Percentiles rank a stretch among this genome's conserved stretches.
These are phyloP conservation scores for Schwanniomyces sp. DNA, from an alignment of 805 yeast species.

Conservation along the genomic window DNA sequence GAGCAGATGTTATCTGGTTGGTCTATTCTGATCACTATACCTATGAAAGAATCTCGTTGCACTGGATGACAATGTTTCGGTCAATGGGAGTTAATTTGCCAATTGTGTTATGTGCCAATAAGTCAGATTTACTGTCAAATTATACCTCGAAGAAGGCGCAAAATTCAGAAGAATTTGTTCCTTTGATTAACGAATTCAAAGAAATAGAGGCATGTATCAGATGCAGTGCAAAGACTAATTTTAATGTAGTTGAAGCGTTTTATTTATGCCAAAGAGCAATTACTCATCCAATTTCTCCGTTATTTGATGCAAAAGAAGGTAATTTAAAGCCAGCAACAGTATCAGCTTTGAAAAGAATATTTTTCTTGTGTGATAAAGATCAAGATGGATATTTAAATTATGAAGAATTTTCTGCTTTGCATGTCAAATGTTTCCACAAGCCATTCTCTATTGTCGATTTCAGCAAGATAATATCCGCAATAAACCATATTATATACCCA, in stretches of 20 bases:
- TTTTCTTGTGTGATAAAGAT: conserved; percentile 82
- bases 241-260: conserved; percentile 87
- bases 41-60: conserved; percentile 84
- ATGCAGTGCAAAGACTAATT: conserved; percentile 80
- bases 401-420: conserved; percentile 68
- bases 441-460: conserved; percentile 29
- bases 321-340: conserved; percentile 74
- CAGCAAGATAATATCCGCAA: conserved; percentile 36
- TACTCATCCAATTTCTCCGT: conserved; percentile 88
- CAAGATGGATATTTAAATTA: conserved; percentile 83
- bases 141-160: conserved; percentile 43
- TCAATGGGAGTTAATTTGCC: conserved; percentile 94
- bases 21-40: conserved; percentile 93
- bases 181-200: conserved; percentile 84
- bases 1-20: conserved; percentile 92
- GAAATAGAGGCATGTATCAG: conserved; percentile 92
- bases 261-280: conserved; percentile 93
- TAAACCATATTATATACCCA: conserved; percentile 31
- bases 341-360: conserved; percentile 76
- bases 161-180: conserved; percentile 76
- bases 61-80: conserved; percentile 93
- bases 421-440: conserved; percentile 71
- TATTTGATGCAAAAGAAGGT: conserved; percentile 90
- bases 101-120: conserved; percentile 86
- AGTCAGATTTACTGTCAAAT: conserved; percentile 50